Evolutionary conservation across 179 eudicot species (phyloP).

Genomic region (Actinidia polygama): DNA sequence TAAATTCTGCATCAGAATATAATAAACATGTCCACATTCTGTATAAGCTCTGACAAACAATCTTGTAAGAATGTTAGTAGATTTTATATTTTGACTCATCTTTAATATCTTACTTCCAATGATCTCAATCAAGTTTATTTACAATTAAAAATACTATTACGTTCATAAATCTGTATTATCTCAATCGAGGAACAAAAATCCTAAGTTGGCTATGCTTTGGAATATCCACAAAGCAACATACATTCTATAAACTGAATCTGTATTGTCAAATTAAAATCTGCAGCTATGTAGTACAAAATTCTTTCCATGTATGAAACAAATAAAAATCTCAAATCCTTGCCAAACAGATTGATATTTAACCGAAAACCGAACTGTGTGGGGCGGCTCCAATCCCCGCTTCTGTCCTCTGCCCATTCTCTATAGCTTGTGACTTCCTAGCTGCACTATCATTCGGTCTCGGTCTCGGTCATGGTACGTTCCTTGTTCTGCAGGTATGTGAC

Average conservation of each 20-base stretch:
- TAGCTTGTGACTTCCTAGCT: background rate
- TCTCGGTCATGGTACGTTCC: background rate
- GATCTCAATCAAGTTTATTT: no score
- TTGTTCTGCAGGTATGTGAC: conserved; percentile 19
- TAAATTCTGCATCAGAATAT: no score
- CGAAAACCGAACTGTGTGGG: background rate
- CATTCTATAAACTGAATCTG: background rate
- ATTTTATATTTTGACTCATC: no score
- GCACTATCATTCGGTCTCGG: background rate
- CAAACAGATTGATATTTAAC: background rate
- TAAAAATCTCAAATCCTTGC: background rate
- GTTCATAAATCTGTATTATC: no score
- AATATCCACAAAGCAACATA: no score
- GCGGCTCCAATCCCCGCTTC: background rate
- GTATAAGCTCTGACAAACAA: no score
- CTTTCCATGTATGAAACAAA: background rate
- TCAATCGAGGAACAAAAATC: no score
- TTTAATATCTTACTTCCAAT: no score
- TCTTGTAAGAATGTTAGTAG: no score
- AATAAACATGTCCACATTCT: no score
- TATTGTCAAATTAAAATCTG: background rate
- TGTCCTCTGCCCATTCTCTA: background rate
- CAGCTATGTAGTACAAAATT: background rate
- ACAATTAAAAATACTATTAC: no score
- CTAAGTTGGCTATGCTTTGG: no score